A percentile compares a stretch with the other conserved stretches of the same genome.
These are phyloP conservation scores for Boletus sp. DNA, from an alignment of 1,284 basidiomycete species.

Conservation along the genomic window DNA sequence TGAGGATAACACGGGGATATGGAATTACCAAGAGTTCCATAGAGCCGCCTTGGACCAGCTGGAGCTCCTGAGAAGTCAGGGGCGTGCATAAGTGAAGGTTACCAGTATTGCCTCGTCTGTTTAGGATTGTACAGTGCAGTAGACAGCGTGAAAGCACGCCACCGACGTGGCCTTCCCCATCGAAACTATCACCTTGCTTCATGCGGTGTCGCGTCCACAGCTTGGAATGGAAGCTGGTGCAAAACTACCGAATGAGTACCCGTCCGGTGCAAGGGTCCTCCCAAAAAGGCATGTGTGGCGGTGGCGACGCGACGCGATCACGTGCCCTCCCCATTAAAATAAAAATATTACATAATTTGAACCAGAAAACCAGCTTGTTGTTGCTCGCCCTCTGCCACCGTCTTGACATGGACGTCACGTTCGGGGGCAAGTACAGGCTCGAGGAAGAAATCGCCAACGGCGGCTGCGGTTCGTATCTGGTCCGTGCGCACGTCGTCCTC, in stretches of 20 bases:
- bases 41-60: slow-evolving; percentile 31
- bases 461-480: slow-evolving; percentile 75
- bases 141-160: not conserved
- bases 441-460: slow-evolving; percentile 96
- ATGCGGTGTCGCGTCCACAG: not conserved
- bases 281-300: not conserved
- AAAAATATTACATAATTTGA: slow-evolving; percentile 30
- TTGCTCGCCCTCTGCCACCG: slow-evolving; percentile 19
- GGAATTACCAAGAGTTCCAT: slow-evolving; percentile 39
- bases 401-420: slow-evolving; percentile 65
- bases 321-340: slow-evolving; percentile 19
- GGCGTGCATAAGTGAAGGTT: slow-evolving; percentile 12
- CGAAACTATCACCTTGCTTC: not conserved
- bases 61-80: slow-evolving; percentile 28
- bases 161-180: not conserved
- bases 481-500: slow-evolving; percentile 6
- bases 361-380: slow-evolving; percentile 21
- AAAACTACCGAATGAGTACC: slow-evolving; percentile 11
- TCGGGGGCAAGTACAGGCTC: slow-evolving; percentile 91
- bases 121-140: not conserved
- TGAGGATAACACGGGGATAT: slow-evolving; percentile 34
- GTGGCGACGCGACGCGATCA: slow-evolving; percentile 31
- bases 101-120: not conserved
- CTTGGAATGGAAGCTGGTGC: not conserved
- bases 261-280: not conserved